These are phyloP conservation scores for Rosa lucieae DNA, from an alignment of 306 rosid genomes.

Conservation along the genomic window DNA sequence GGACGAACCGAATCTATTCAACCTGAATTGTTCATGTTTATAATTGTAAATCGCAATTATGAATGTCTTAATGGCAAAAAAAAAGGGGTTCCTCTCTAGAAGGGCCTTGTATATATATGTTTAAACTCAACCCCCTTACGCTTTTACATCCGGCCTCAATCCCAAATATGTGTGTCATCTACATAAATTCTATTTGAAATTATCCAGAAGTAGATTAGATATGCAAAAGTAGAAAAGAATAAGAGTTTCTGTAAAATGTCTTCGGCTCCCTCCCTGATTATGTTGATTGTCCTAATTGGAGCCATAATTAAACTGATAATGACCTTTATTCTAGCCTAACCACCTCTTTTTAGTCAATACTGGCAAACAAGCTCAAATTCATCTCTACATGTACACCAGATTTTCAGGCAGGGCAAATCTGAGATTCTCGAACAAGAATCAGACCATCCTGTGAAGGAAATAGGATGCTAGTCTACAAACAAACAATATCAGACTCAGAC, in stretches of 20 bases:
- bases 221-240: not conserved
- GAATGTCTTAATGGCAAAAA: too few relatives aligned
- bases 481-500: not conserved
- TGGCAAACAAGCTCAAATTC: not conserved
- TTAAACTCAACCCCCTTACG: not conserved
- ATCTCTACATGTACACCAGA: not conserved
- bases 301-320: not conserved
- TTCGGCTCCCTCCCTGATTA: not conserved
- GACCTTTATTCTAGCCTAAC: not conserved
- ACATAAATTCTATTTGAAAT: not conserved
- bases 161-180: not conserved
- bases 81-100: too few relatives aligned
- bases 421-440: too few relatives aligned
- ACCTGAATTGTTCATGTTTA: too few relatives aligned
- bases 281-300: not conserved
- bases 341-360: not conserved
- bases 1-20: too few relatives aligned
- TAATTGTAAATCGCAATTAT: too few relatives aligned
- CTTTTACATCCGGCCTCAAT: not conserved
- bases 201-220: not conserved
- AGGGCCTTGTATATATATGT: not conserved
- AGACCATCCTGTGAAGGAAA: not conserved
- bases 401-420: too few relatives aligned
- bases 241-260: not conserved
- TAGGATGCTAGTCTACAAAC: not conserved